These are phyloP conservation scores for Sarocladium oryzae DNA, from an alignment of 2,329 filamentous ascomycete genomes.

Conservation along the genomic window DNA sequence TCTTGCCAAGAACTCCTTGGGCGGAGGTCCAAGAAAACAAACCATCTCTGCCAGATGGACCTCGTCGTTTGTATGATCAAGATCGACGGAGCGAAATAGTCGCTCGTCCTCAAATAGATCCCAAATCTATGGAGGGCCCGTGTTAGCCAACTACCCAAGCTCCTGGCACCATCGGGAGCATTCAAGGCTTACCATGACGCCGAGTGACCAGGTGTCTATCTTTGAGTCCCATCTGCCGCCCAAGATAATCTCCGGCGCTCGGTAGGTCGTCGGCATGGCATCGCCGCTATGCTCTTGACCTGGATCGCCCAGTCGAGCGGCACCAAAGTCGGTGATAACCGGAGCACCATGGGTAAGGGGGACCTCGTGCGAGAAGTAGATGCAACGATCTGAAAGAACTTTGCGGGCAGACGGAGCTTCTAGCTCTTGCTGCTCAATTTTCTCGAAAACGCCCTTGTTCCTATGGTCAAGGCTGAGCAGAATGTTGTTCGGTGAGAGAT, in stretches of 20 bases:
- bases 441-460: slow-evolving; percentile 12
- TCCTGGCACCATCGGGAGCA: too few species aligned
- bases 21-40: slow-evolving; percentile 29
- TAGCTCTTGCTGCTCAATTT: slow-evolving; percentile 13
- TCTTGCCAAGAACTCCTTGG: slow-evolving; percentile 24
- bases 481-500: slow-evolving; percentile 22
- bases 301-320: slow-evolving; percentile 18
- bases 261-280: slow-evolving; percentile 25
- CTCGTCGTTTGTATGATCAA: slow-evolving; percentile 16
- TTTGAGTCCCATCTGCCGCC: slow-evolving; percentile 25
- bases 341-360: slow-evolving; percentile 16
- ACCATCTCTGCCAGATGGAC: slow-evolving; percentile 28
- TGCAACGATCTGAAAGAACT: slow-evolving; percentile 18
- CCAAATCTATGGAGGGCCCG: too few species aligned
- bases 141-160: too few species aligned
- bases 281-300: slow-evolving; percentile 14
- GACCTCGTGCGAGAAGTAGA: slow-evolving; percentile 21
- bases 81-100: slow-evolving; percentile 18
- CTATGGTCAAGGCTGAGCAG: slow-evolving; percentile 14
- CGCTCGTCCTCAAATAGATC: slow-evolving; percentile 22
- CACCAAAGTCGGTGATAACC: slow-evolving; percentile 25
- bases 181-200: slow-evolving; percentile 20
- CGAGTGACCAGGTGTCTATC: slow-evolving; percentile 28
- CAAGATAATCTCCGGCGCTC: slow-evolving; percentile 27
- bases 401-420: slow-evolving; percentile 18